These are phyloP conservation scores for Obelidium mucronatum DNA, from an alignment of 192 early-diverging fungal species.

Conservation along the genomic window DNA sequence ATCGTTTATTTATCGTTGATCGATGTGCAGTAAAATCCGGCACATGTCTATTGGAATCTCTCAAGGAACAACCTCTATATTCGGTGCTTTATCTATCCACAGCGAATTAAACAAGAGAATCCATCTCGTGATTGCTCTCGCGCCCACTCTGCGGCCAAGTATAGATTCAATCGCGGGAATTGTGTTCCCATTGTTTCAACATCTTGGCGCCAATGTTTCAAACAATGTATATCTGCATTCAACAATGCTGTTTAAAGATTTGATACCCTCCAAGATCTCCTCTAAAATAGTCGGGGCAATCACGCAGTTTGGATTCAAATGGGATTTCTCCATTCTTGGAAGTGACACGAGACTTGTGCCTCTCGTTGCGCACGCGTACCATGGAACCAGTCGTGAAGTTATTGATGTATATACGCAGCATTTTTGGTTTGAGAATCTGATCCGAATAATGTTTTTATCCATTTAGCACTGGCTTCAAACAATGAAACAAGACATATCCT, in stretches of 20 bases:
- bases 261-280: not conserved
- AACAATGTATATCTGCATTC: not conserved
- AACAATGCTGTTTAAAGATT: not conserved
- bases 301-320: slow-evolving; percentile 15
- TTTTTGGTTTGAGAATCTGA: no score
- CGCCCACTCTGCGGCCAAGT: slow-evolving; percentile 62
- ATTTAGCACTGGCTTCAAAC: slow-evolving; percentile 38
- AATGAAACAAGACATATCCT: slow-evolving; percentile 7
- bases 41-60: slow-evolving; percentile 88
- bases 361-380: not conserved
- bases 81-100: slow-evolving; percentile 78
- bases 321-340: slow-evolving; percentile 3
- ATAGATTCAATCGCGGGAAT: not conserved
- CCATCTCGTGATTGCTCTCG: slow-evolving; percentile 80
- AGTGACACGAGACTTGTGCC: not conserved
- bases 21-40: no score
- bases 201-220: not conserved
- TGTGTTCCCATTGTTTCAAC: not conserved
- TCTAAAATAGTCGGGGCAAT: not conserved
- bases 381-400: slow-evolving; percentile 8
- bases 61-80: slow-evolving; percentile 84
- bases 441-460: not conserved
- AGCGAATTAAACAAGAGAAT: slow-evolving; percentile 75
- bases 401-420: slow-evolving; percentile 19
- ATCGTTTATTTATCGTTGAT: no score